Conservation (phyloP, 352 stramenopile species). For the Globisporangium splendens region DNA sequence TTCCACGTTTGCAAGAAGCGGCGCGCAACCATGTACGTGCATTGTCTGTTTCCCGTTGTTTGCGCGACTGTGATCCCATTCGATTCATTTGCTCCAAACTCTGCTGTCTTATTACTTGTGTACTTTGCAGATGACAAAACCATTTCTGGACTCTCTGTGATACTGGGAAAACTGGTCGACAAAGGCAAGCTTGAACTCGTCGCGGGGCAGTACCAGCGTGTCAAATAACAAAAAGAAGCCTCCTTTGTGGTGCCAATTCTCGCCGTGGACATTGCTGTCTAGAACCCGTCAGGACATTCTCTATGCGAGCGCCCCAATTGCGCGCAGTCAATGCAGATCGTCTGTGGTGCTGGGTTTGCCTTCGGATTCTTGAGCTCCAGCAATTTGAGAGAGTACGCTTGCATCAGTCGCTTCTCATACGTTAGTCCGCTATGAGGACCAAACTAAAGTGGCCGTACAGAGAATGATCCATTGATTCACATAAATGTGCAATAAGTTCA, state of each 20-base stretch:
- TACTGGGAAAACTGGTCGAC: slow-evolving; percentile 68
- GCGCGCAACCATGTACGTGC: slow-evolving; percentile 67
- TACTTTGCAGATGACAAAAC: slow-evolving; percentile 68
- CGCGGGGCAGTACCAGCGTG: slow-evolving; percentile 59
- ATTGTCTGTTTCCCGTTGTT: not conserved
- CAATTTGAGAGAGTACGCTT: slow-evolving; percentile 54
- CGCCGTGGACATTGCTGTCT: not conserved
- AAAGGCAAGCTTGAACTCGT: slow-evolving; percentile 66
- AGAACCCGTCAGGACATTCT: slow-evolving; percentile 60
- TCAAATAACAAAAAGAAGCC: not conserved
- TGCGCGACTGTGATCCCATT: no score
- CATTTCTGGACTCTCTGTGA: slow-evolving; percentile 67
- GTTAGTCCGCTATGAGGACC: slow-evolving; percentile 59
- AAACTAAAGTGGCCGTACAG: no score
- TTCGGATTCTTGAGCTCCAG: slow-evolving; percentile 27
- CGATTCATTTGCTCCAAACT: not conserved
- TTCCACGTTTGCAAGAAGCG: slow-evolving; percentile 77
- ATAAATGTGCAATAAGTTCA: not conserved
- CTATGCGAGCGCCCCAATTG: slow-evolving; percentile 41
- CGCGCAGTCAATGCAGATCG: slow-evolving; percentile 60
- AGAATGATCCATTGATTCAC: no score
- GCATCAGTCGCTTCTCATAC: slow-evolving; percentile 47
- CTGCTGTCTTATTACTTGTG: not conserved
- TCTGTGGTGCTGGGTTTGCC: slow-evolving; percentile 10
- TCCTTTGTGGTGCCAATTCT: no score